A percentile compares a stretch with the other conserved stretches of the same genome.
Evolutionary conservation across 208 protist genomes (phyloP).

Genomic region (Trypanosoma vivax): DNA sequence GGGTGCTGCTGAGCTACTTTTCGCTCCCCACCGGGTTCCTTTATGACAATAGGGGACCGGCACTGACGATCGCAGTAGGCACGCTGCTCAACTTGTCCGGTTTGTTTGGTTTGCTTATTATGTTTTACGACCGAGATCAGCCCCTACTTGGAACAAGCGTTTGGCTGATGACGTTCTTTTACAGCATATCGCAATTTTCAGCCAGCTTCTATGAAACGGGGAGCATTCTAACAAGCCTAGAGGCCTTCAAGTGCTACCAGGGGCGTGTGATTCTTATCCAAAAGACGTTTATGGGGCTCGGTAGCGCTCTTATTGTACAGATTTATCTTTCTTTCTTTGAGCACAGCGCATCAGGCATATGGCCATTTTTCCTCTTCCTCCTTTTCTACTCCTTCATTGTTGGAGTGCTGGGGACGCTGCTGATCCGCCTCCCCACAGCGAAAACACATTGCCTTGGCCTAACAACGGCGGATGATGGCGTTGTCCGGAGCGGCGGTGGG

Average conservation of each 20-base stretch:
- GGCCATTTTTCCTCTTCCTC: constrained; percentile 63
- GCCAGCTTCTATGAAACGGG: constrained; percentile 81
- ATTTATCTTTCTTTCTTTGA: constrained; percentile 74
- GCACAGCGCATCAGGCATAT: constrained; percentile 25
- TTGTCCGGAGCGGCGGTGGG: constrained; percentile 33
- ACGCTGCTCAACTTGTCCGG: constrained; percentile 57
- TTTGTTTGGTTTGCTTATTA: constrained; percentile 63
- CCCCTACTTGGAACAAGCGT: constrained; percentile 36
- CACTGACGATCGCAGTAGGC: constrained; percentile 39
- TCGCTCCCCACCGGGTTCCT: constrained; percentile 73
- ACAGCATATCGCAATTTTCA: constrained; percentile 69
- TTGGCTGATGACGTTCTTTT: constrained; percentile 54
- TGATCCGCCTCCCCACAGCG: constrained; percentile 42
- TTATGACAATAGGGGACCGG: constrained; percentile 58
- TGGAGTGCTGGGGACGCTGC: constrained; percentile 42
- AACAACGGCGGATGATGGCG: constrained; percentile 46
- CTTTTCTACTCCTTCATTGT: constrained; percentile 41
- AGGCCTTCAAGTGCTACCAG: constrained; percentile 66
- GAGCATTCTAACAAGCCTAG: constrained; percentile 68
- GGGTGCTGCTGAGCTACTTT: constrained; percentile 76
- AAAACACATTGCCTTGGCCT: constrained; percentile 55
- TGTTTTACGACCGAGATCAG: constrained; percentile 40
- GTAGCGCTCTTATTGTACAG: constrained; percentile 66
- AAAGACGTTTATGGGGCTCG: constrained; percentile 85
- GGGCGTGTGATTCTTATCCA: constrained; percentile 76